Base-by-base conservation (phyloP, 2,329 filamentous ascomycete genomes). In the Pseudopyricularia javanii region DNA sequence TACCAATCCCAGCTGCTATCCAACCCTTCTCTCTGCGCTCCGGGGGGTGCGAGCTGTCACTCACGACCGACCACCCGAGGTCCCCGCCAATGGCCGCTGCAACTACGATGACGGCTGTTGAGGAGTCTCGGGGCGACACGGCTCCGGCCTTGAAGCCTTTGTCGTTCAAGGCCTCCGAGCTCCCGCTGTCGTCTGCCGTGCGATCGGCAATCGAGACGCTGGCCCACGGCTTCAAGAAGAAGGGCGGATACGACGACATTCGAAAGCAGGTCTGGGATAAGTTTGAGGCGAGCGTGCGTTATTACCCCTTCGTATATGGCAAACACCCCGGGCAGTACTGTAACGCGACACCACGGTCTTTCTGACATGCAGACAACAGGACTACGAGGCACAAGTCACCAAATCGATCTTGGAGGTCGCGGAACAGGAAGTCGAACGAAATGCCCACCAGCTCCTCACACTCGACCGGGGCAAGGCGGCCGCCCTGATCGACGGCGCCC, bases 151-250 rank as follows among this genome's bases (percentile, higher is more conserved):
- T 56, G 32, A 53, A 49, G 12, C 50, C 57, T 8, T 56, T 68
- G 59, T 85, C 81, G 61, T 80, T 85, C 64, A 88, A 88, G 65
- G 79, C 85, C 3, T 84, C 83, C 0, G 87, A 91, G 59, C 74
- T 91, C 17, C 87, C 87, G 2, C 70, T 91, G 20, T 79, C 85
- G 5, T 85, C 83, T 3, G 77, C 81, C n/a, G 87, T 88, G 51
- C 77, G 85, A 57, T 77, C 79, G 1, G 82, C 84, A 1, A 88
- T 91, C 54, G 86, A 91, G 60, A 78, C 76, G 15, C 76, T 91
- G 22, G 79, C 86, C n/a, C 83, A 88, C 63, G 84, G 79, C 11
- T 91, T 91, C 71, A 91, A 91, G 69, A 91, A 91, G 70, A 89
- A 88, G 67, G 88, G 88, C 56, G 85, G 86, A 54, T 93, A 91